Evolutionary conservation across 257 asterid genomes (phyloP).

Genomic region (Penstemon eatonii): DNA sequence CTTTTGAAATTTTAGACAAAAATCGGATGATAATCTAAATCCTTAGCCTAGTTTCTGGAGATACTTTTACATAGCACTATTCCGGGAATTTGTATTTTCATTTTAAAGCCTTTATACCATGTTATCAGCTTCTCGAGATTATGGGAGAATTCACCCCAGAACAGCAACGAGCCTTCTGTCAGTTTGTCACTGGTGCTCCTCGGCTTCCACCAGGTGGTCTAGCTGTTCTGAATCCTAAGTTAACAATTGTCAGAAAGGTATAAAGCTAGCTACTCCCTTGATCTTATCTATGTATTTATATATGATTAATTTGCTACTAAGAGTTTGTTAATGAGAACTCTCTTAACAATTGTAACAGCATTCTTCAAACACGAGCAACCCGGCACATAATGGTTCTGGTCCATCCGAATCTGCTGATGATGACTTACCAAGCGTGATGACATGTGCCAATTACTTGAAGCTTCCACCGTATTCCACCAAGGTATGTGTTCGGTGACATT

Average conservation of each 20-base stretch:
- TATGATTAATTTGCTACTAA: neutral
- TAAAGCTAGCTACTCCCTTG: slow-evolving; percentile 10
- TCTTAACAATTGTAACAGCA: slow-evolving; percentile 49
- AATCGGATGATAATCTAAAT: slow-evolving; percentile 3
- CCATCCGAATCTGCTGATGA: slow-evolving; percentile 83
- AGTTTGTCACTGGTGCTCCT: slow-evolving; percentile 99
- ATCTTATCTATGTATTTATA: neutral
- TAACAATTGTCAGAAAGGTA: slow-evolving; percentile 98
- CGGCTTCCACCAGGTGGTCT: slow-evolving; percentile 98
- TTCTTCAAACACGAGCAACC: slow-evolving; percentile 58
- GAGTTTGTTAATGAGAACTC: neutral
- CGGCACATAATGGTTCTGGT: slow-evolving; percentile 55
- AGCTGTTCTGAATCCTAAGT: slow-evolving; percentile 88
- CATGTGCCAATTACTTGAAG: slow-evolving; percentile 98
- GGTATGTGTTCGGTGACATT: slow-evolving; percentile 42
- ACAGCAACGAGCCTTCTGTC: slow-evolving; percentile 95
- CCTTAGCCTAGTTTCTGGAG: slow-evolving; percentile 1
- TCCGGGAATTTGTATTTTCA: neutral
- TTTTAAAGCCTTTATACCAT: slow-evolving; percentile 10
- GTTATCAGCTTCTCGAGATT: slow-evolving; percentile 81
- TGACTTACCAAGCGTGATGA: slow-evolving; percentile 98
- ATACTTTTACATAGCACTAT: neutral
- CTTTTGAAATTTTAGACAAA: neutral
- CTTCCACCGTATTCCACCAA: slow-evolving; percentile 98
- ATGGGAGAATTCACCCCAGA: slow-evolving; percentile 95